Base-by-base conservation (phyloP, 2,329 filamentous ascomycete genomes). In the Pseudogymnoascus sp. region DNA sequence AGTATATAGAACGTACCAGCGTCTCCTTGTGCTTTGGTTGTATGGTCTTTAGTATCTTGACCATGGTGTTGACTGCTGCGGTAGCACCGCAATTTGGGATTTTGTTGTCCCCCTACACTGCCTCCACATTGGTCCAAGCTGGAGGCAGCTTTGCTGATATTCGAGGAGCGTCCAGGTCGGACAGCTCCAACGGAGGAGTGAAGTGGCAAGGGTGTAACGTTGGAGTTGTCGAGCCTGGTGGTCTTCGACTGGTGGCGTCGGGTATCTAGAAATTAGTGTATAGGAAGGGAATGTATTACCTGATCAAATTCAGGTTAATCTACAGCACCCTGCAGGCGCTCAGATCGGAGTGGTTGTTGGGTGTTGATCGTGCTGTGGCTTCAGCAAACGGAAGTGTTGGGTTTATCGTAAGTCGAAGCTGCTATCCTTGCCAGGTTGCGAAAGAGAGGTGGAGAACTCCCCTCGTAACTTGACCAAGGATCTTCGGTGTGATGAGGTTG, bases 11-110 rank as follows among this genome's bases (percentile, higher is more conserved):
- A 74, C 82, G 75, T 78, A 88, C 86, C 80, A 87, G 72, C 31
- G 84, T 87, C 76, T 88, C 86, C 77, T 80, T 81, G 74, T 88
- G 86, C 78, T 87, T 88, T 65, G 80, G 73, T 76, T 87, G 85
- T 78, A 87, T 85, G 69, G 80, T 77, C 78, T 88, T 88, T 64
- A 81, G 84, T 72, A 88, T 88, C 78, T 85, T 87, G 73, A 83
- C 86, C 86, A 88, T 88, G 71, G 69, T 85, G 80, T 79, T 76
- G 74, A 73, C 74, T 73, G 74, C 75, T 75, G 83, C 84, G 83
- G 84, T 82, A 78, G 75, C 76, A 83, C 83, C 83, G 83, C 83
- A 67, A 65, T 64, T 40, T 61, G 21, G 35, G 67, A 65, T 69
- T 63, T 62, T 61, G 65, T 67, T 65, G 64, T 50, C 81, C 83